Base-by-base conservation (phyloP, 768 basidiomycete species). In the Kwoniella mangroviensis region DNA sequence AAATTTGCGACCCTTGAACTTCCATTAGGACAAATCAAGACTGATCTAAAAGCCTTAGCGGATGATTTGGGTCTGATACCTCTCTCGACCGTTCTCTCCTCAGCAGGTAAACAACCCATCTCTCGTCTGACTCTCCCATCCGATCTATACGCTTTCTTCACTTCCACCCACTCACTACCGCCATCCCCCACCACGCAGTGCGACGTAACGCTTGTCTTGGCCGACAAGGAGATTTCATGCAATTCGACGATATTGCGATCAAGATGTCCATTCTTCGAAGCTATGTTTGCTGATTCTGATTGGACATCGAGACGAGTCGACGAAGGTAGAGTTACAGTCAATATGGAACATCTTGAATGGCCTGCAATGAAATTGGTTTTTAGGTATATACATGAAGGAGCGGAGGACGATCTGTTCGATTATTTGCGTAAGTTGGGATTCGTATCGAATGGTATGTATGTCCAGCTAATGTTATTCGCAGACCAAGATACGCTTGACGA, bases 161-260 rank as follows among this genome's bases (percentile, higher is more conserved):
- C 84, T 21, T 63, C 72, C 3, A 83, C 82, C 1, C 72, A 74
- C 43, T 57, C 54, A 19, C 21, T 42, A 1, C 53, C 42, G 4
- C 42, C 66, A 1, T 26, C 65, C 0, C 28, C 65, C 26, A n/a
- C 56, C 7, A 68, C 71, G 2, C 22, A 45, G 17, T 79, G 81
- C 1, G 93, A 98, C 73, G 89, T 94, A 17, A 83, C 92, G 11
- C 81, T 99, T 7, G 52, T 73, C 51, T 84, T 98, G 7, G 86
- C 86, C 0, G 93, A 97, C 74, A 84, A 85, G 60, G 85, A 88
- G 1, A 86, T 97, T 9, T 58, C 61, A 0, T 88, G 87, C 2
- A 90, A 96, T 79, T 93, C 94, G 0, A 80, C 85, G 11, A 81
- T 98, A 19, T 86, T 99, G n/a, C 87, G 93, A 12, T 88, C 93